Conservation (phyloP, 192 early-diverging fungal genomes). For the Rhizophagus clarus region DNA sequence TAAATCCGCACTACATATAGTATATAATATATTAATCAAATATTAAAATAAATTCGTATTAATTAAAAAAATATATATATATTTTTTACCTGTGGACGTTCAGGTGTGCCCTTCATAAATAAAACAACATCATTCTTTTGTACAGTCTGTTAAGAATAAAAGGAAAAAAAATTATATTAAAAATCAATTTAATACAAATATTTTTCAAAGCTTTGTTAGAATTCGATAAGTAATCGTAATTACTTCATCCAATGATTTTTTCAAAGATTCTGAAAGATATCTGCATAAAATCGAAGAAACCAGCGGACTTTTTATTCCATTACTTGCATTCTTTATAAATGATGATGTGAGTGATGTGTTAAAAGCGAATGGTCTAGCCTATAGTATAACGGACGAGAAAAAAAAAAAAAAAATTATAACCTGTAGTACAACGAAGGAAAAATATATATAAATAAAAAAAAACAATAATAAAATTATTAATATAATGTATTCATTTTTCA, state of each 20-base stretch:
- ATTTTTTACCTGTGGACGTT: conserved; percentile 74
- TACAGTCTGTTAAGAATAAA: background rate
- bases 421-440: background rate
- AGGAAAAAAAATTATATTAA: background rate
- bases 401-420: background rate
- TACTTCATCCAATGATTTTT: conserved; percentile 7
- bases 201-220: background rate
- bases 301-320: background rate
- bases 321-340: background rate
- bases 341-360: background rate
- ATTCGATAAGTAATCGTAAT: background rate
- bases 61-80: no score
- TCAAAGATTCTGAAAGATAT: background rate
- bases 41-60: background rate
- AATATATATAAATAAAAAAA: background rate
- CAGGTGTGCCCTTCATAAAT: conserved; percentile 97
- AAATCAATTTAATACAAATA: background rate
- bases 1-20: conserved; percentile 81
- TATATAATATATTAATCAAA: background rate
- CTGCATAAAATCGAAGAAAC: background rate
- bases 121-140: conserved; percentile 58
- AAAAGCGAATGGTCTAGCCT: background rate
- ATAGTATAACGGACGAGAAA: background rate
- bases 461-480: no score
- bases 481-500: background rate